phyloP scores from a whole-genome alignment of 495 filamentous ascomycete genomes.

The Aspergillus homomorphus region DNA sequence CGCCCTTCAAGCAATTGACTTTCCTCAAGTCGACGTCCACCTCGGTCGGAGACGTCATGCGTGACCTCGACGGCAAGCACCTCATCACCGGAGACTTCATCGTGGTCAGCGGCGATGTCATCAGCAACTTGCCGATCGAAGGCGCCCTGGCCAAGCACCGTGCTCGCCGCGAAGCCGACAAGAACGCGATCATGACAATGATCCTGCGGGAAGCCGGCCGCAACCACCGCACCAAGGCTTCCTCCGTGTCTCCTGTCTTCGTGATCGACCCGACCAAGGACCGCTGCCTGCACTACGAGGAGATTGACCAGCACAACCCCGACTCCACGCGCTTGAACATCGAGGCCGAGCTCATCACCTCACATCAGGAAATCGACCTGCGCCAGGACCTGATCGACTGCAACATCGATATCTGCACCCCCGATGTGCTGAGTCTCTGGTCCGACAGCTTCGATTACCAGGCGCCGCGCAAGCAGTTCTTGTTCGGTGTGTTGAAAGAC shows the following conservation, averaged over 20 bases:
- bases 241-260: conserved; percentile 75
- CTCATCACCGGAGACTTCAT: conserved; percentile 90
- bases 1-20: conserved; percentile 80
- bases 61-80: conserved; percentile 83
- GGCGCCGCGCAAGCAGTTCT: conserved; percentile 78
- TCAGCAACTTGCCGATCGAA: conserved; percentile 84
- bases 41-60: conserved; percentile 92
- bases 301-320: conserved; percentile 49
- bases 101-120: conserved; percentile 88
- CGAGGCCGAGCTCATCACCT: conserved; percentile 67
- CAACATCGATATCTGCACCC: conserved; percentile 95
- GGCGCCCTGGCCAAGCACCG: conserved; percentile 74
- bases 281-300: conserved; percentile 90
- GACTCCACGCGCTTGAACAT: conserved; percentile 59
- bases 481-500: conserved; percentile 91
- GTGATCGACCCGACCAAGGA: conserved; percentile 77
- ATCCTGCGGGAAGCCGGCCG: conserved; percentile 76
- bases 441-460: conserved; percentile 98
- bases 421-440: conserved; percentile 91
- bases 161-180: conserved; percentile 75
- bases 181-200: conserved; percentile 99
- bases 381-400: conserved; percentile 90
- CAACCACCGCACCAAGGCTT: conserved; percentile 69
- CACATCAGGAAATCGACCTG: conserved; percentile 68
- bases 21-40: conserved; percentile 84